These are phyloP conservation scores for Xylariaceae sp. DNA, from an alignment of 2,329 filamentous ascomycete genomes.

Conservation along the genomic window DNA sequence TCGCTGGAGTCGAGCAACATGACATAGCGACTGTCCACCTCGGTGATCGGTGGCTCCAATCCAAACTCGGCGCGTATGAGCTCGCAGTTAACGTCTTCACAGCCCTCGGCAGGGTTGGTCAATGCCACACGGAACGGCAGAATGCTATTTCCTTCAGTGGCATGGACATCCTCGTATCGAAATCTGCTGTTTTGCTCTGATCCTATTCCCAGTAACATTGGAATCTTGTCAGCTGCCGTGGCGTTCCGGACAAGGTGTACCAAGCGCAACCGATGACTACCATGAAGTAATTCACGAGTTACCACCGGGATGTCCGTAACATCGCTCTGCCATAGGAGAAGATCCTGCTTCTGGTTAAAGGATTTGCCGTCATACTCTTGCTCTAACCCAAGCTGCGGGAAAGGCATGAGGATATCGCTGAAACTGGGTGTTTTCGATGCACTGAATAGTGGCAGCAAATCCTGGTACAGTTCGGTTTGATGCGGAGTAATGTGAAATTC, in stretches of 20 bases:
- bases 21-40: conserved; percentile 65
- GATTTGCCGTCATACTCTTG: conserved; percentile 42
- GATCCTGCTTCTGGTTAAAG: conserved; percentile 60
- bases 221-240: conserved; percentile 44
- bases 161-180: conserved; percentile 52
- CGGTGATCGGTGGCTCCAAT: conserved; percentile 47
- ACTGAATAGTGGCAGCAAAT: conserved; percentile 71
- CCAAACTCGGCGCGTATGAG: conserved; percentile 51
- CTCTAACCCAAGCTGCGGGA: conserved; percentile 47
- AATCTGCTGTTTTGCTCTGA: conserved; percentile 41
- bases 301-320: conserved; percentile 52
- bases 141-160: conserved; percentile 49
- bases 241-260: conserved; percentile 64
- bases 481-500: conserved; percentile 67
- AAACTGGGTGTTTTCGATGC: conserved; percentile 68
- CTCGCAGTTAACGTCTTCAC: conserved; percentile 47
- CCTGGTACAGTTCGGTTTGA: conserved; percentile 56
- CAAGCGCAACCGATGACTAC: conserved; percentile 66
- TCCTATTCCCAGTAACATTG: conserved; percentile 52
- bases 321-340: conserved; percentile 71
- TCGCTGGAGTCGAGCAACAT: conserved; percentile 68
- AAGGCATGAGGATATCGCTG: conserved; percentile 71
- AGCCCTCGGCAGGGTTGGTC: conserved; percentile 51
- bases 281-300: conserved; percentile 53
- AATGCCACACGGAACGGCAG: conserved; percentile 57